Evolutionary conservation across 345 rosid species (phyloP).

Genomic region (Passiflora organensis): DNA sequence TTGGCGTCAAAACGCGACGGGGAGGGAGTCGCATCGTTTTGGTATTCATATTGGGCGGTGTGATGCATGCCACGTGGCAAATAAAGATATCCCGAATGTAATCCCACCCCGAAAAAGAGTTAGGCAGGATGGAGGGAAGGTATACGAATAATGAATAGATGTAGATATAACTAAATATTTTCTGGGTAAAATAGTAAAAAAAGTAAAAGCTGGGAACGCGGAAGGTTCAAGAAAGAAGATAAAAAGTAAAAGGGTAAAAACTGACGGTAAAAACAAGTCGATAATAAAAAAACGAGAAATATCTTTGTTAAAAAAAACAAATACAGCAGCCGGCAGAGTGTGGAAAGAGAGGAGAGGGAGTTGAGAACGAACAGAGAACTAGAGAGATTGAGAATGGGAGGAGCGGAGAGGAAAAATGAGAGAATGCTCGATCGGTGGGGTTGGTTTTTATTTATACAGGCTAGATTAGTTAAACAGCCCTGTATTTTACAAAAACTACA

Average conservation of each 20-base stretch:
- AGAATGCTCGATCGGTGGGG: not conserved
- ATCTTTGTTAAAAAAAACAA: too few relatives aligned
- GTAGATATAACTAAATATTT: too few relatives aligned
- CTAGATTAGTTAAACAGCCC: too few relatives aligned
- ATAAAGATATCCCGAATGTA: not conserved
- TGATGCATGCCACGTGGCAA: slow-evolving; percentile 72
- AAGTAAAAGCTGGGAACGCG: not conserved
- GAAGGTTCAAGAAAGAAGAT: not conserved
- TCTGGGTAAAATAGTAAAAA: not conserved
- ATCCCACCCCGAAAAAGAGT: not conserved
- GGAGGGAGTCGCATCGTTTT: slow-evolving; percentile 89
- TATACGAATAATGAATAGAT: not conserved
- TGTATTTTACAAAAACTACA: too few relatives aligned
- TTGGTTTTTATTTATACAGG: slow-evolving; percentile 3
- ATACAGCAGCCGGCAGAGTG: not conserved
- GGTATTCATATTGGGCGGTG: slow-evolving; percentile 41
- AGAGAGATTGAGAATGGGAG: not conserved
- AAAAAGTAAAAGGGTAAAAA: not conserved
- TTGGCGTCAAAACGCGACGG: slow-evolving; percentile 61
- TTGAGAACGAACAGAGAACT: too few relatives aligned
- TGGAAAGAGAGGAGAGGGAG: not conserved
- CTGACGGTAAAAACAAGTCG: not conserved
- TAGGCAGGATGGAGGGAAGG: not conserved
- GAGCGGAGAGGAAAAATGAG: not conserved
- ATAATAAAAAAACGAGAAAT: not conserved